Percentiles rank a stretch among this genome's conserved stretches.
These are phyloP conservation scores for Alternaria hordeiaustralica DNA, from an alignment of 2,329 filamentous ascomycete species.

Conservation along the genomic window DNA sequence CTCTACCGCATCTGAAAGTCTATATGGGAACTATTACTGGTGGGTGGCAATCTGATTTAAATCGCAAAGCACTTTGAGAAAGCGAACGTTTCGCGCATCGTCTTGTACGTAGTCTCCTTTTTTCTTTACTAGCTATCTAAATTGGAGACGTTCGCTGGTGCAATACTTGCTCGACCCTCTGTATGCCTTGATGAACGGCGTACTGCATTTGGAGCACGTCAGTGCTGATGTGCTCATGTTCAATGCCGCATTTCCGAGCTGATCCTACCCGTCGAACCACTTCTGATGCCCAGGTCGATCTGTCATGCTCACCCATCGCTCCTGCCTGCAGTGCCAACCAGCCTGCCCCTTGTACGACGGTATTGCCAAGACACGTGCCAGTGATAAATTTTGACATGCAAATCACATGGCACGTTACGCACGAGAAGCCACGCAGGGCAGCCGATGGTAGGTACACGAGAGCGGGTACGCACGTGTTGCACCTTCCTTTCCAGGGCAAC, in stretches of 20 bases:
- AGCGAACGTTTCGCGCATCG: conserved; percentile 20
- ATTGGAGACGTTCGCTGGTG: conserved; percentile 22
- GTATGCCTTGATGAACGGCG: not conserved
- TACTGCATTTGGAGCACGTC: not conserved
- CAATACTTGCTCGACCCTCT: conserved; percentile 2
- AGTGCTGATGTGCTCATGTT: not conserved
- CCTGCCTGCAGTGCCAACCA: not conserved
- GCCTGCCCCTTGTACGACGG: not conserved
- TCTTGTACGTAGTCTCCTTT: conserved; percentile 12
- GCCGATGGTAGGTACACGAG: not conserved
- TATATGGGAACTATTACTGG: conserved; percentile 17
- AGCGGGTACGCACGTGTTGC: conserved; percentile 12
- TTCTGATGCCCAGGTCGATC: not conserved
- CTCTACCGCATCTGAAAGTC: conserved; percentile 14
- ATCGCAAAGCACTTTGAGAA: conserved; percentile 13
- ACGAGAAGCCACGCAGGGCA: conserved; percentile 3
- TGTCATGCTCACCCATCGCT: not conserved
- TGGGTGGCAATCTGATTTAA: conserved; percentile 28
- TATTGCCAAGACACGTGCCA: conserved; percentile 1
- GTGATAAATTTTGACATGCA: not conserved
- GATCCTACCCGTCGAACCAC: not conserved
- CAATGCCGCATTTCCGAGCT: not conserved
- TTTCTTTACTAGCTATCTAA: conserved; percentile 14
- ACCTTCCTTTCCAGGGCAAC: conserved; percentile 4
- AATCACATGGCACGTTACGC: not conserved